Base-by-base conservation (phyloP, 805 yeast species). In the Priceomyces medius region DNA sequence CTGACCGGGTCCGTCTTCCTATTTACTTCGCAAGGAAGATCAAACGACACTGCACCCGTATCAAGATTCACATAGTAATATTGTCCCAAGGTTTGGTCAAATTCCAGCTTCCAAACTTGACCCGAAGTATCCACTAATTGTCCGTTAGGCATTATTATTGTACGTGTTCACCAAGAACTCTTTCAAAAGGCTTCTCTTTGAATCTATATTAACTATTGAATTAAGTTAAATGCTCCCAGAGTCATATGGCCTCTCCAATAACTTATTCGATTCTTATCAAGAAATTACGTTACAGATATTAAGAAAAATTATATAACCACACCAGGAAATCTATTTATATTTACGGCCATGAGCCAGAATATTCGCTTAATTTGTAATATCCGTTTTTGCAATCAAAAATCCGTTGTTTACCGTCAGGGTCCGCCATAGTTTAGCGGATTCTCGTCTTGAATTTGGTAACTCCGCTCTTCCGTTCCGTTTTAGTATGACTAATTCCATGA, bases 21-120 rank as follows among this genome's bases (percentile, higher is more conserved):
- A 28, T 50, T 51, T n/a, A 73, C 77, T 52, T 73, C 78, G 35
- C 65, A 54, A 2, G 79, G 77, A 32, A 64, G 66, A 50, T 74
- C 77, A 46, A 72, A 70, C 38, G 71, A 66, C 10, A 72, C 58
- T 2, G 61, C 47, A 34, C 61, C 63, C 9, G 64, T 63, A 13
- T 43, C 37, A 18, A 50, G 45, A 43, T 74, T 70, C 13, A 71
- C 47, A 44, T 70, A 74, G 49, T 70, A 73, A 46, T 64, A 62
- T 48, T 68, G 69, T 29, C 68, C 59, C 28, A 73, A 53, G 3
- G 50, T 50, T 1, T 66, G 57, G 47, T 74, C 77, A 42, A 29
- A 60, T 41, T 27, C 71, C 58, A 52, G 45, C 38, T 48, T 50
- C 58, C 57, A 55, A 16, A 35, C 28, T 14, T 35, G 19, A 6